phyloP scores from a whole-genome alignment of 2,329 filamentous ascomycete genomes.

The Cercospora brassicicola region DNA sequence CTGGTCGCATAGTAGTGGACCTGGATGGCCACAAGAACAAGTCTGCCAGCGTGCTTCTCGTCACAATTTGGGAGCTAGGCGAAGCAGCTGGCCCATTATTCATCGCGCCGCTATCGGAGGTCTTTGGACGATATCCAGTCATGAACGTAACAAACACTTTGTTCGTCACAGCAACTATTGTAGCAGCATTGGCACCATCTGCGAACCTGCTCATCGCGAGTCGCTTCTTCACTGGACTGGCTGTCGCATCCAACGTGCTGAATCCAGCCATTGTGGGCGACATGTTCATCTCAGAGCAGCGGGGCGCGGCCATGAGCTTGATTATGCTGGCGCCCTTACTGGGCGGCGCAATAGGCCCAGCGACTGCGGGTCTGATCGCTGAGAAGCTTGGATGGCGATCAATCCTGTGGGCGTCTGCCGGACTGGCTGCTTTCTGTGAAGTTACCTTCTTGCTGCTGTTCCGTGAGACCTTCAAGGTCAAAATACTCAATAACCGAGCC shows the following conservation, averaged over 20 bases:
- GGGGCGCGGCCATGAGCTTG: slow-evolving; percentile 60
- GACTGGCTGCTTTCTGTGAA: slow-evolving; percentile 53
- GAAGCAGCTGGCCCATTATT: slow-evolving; percentile 50
- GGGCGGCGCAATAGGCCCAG: slow-evolving; percentile 59
- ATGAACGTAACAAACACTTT: slow-evolving; percentile 45
- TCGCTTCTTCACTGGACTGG: slow-evolving; percentile 47
- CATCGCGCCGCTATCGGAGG: slow-evolving; percentile 49
- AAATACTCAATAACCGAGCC: slow-evolving; percentile 53
- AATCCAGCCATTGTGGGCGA: slow-evolving; percentile 65
- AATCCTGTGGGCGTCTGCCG: slow-evolving; percentile 54
- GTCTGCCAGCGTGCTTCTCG: slow-evolving; percentile 42
- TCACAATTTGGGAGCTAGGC: slow-evolving; percentile 54
- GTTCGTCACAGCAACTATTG: slow-evolving; percentile 47
- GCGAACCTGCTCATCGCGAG: slow-evolving; percentile 45
- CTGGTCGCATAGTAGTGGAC: slow-evolving; percentile 31
- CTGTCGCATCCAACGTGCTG: slow-evolving; percentile 56
- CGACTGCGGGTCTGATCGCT: slow-evolving; percentile 57
- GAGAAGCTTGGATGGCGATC: slow-evolving; percentile 57
- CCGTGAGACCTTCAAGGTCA: slow-evolving; percentile 62
- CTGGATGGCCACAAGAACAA: slow-evolving; percentile 27
- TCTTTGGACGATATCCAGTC: slow-evolving; percentile 44
- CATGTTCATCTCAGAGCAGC: slow-evolving; percentile 58
- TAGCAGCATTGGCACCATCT: slow-evolving; percentile 44
- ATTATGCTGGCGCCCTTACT: slow-evolving; percentile 59
- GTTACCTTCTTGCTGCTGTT: slow-evolving; percentile 54